Conservation (phyloP, 306 rosid species). For the Sindora glabra region DNA sequence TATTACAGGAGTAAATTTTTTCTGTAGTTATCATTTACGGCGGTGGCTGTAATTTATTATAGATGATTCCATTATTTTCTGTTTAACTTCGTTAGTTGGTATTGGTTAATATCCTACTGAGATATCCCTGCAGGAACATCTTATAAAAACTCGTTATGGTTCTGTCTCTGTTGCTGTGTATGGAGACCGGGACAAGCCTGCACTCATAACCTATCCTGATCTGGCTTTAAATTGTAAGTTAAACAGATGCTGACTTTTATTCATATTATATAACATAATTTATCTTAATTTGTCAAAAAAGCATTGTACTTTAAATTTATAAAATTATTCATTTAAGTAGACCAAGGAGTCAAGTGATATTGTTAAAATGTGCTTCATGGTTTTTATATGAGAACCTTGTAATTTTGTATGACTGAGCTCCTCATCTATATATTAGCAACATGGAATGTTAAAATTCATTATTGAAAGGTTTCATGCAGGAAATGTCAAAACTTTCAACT, state of each 20-base stretch:
- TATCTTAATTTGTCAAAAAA: not conserved
- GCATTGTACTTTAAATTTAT: not conserved
- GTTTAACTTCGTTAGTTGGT: conserved; percentile 8
- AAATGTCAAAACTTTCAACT: not conserved
- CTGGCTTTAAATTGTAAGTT: conserved; percentile 84
- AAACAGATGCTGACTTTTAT: not conserved
- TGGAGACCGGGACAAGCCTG: conserved; percentile 96
- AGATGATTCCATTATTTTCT: not conserved
- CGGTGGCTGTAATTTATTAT: not conserved
- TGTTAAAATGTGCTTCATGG: not conserved
- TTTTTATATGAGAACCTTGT: not conserved
- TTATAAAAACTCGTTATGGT: conserved; percentile 64
- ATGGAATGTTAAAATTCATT: too few relatives aligned
- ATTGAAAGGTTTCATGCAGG: too few relatives aligned
- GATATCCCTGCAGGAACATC: conserved; percentile 64
- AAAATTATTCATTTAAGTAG: not conserved
- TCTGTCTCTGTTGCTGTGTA: conserved; percentile 64
- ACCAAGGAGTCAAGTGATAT: too few relatives aligned
- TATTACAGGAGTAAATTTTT: not conserved
- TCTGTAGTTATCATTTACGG: not conserved
- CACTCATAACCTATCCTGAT: conserved; percentile 89
- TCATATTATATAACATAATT: not conserved
- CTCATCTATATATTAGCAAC: too few relatives aligned
- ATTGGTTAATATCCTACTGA: conserved; percentile 7
- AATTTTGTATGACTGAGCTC: too few relatives aligned